Percentiles rank a stretch among this genome's conserved stretches.
phyloP scores from a whole-genome alignment of 805 yeast genomes.

The Zygosaccharomyces bisporus region DNA sequence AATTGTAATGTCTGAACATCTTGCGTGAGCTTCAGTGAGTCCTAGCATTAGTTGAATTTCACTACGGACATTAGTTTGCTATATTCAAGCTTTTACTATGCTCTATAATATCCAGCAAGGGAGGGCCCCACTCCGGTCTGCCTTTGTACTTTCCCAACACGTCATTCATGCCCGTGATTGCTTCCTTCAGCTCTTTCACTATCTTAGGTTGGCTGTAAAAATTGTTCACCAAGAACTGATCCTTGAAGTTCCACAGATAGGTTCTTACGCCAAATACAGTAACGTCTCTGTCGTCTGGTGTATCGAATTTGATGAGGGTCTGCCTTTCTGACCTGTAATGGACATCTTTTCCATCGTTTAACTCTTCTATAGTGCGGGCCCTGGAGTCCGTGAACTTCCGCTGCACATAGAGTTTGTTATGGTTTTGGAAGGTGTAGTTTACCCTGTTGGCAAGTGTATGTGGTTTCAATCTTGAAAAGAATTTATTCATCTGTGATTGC shows the following conservation, averaged over 20 bases:
- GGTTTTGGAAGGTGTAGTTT: constrained; percentile 71
- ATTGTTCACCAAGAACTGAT: constrained; percentile 40
- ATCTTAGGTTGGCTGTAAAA: constrained; percentile 44
- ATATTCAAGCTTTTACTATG: constrained; percentile 7
- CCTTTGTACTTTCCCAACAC: constrained; percentile 60
- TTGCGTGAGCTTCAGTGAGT: too few relatives aligned
- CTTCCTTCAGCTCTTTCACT: constrained; percentile 53
- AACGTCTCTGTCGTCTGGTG: constrained; percentile 39
- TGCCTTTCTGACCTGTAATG: constrained; percentile 61
- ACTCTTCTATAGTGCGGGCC: constrained; percentile 34
- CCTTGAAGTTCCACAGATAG: constrained; percentile 36
- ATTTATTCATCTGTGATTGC: constrained; percentile 61
- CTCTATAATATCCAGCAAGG: constrained; percentile 38
- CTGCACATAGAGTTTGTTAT: constrained; percentile 43
- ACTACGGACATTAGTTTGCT: not conserved
- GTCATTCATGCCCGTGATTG: constrained; percentile 60
- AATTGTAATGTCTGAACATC: constrained; percentile 7
- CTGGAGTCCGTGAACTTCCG: constrained; percentile 36
- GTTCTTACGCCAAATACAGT: constrained; percentile 49
- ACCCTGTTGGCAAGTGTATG: constrained; percentile 56
- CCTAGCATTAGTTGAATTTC: too few relatives aligned
- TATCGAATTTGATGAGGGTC: constrained; percentile 49
- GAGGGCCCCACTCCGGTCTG: constrained; percentile 65
- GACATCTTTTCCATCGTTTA: constrained; percentile 42
- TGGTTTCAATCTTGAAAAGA: constrained; percentile 53